phyloP scores from a whole-genome alignment of 2,329 filamentous ascomycete species.

The Colletotrichum spinosum region DNA sequence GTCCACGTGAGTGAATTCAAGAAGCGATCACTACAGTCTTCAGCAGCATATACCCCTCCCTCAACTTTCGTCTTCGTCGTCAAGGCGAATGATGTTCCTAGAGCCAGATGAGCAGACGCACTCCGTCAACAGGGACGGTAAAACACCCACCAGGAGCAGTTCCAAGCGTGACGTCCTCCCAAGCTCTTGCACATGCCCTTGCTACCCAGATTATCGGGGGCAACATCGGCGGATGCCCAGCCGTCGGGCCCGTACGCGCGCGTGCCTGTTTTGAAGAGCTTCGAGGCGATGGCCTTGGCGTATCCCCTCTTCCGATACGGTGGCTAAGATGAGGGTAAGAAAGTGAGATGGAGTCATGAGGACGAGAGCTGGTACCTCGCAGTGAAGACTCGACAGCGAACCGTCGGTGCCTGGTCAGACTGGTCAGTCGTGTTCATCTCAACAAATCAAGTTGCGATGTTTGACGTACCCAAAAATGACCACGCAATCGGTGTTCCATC shows the following conservation, averaged over 20 bases:
- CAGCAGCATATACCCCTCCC: not conserved
- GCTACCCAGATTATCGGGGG: slow-evolving; percentile 69
- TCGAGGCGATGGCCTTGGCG: slow-evolving; percentile 70
- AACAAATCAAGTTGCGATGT: not conserved
- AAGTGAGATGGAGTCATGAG: not conserved
- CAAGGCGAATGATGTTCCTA: slow-evolving; percentile 8
- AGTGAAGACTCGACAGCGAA: slow-evolving; percentile 70
- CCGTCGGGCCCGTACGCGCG: slow-evolving; percentile 58
- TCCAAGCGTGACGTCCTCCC: slow-evolving; percentile 67
- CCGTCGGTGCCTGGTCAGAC: slow-evolving; percentile 65
- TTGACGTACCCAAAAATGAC: slow-evolving; percentile 65
- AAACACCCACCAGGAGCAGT: slow-evolving; percentile 66
- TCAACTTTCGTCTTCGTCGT: not conserved
- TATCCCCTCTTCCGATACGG: slow-evolving; percentile 70
- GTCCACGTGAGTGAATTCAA: not conserved
- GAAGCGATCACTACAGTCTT: not conserved
- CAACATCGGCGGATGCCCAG: slow-evolving; percentile 73
- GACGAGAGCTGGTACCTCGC: slow-evolving; percentile 55
- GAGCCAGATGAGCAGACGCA: not conserved
- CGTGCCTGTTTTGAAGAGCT: slow-evolving; percentile 65
- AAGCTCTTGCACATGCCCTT: slow-evolving; percentile 71
- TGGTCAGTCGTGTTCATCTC: not conserved
- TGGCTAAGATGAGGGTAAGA: not conserved
- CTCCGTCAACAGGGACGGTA: not conserved
- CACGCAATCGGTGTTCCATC: slow-evolving; percentile 69